phyloP scores from a whole-genome alignment of 1,284 basidiomycete genomes.

The Ustilago xerochloae region DNA sequence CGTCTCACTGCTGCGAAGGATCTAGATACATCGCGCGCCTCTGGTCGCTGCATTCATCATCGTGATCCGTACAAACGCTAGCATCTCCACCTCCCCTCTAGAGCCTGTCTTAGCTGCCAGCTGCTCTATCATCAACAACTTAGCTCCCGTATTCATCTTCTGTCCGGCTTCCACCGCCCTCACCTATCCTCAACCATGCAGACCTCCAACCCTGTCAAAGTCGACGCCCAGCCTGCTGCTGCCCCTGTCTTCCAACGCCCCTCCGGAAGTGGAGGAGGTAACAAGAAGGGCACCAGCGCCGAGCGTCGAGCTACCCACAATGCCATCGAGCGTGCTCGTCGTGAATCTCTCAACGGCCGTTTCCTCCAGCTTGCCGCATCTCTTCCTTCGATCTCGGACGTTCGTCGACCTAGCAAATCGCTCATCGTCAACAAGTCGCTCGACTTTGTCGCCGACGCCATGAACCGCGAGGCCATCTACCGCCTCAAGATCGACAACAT shows the following conservation, averaged over 20 bases:
- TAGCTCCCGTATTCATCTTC: not conserved
- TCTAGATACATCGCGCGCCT: constrained; percentile 46
- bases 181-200: constrained; percentile 16
- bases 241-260: constrained; percentile 29
- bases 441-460: constrained; percentile 58
- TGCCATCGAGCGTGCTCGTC: constrained; percentile 60
- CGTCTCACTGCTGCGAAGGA: not conserved
- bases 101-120: constrained; percentile 3
- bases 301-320: constrained; percentile 62
- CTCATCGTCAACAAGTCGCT: constrained; percentile 63
- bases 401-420: constrained; percentile 59
- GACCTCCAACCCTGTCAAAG: constrained; percentile 16
- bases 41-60: constrained; percentile 44
- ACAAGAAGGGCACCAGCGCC: constrained; percentile 59
- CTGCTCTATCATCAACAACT: not conserved
- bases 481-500: constrained; percentile 54
- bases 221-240: constrained; percentile 13
- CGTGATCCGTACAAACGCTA: not conserved
- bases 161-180: not conserved
- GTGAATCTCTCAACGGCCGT: constrained; percentile 59
- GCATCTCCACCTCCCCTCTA: not conserved
- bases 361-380: constrained; percentile 59
- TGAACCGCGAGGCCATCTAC: constrained; percentile 52
- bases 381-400: constrained; percentile 56
- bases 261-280: constrained; percentile 56